phyloP scores from a whole-genome alignment of 148 eudicot species.

The Rhododendron vialii region DNA sequence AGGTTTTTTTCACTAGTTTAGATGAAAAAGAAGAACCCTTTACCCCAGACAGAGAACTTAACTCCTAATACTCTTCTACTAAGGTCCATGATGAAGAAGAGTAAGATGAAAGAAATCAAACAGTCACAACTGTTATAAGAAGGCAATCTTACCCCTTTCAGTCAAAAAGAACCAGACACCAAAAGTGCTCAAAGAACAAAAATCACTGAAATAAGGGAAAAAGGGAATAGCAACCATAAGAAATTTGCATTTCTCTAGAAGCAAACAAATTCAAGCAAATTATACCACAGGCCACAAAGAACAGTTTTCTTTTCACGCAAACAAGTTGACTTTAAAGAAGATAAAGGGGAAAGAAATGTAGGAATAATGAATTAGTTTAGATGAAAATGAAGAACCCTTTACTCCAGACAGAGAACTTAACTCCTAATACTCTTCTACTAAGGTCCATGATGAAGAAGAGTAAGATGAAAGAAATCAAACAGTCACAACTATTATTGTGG shows the following conservation, averaged over 20 bases:
- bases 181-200: constrained; percentile 29
- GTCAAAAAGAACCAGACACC: constrained; percentile 37
- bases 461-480: constrained; percentile 26
- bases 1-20: background rate
- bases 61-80: constrained; percentile 27
- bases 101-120: constrained; percentile 28
- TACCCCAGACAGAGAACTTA: constrained; percentile 40
- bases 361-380: background rate
- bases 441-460: constrained; percentile 44
- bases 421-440: constrained; percentile 27
- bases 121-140: constrained; percentile 18
- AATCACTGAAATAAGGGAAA: constrained; percentile 11
- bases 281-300: too few relatives aligned
- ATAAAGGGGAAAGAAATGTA: too few relatives aligned
- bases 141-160: constrained; percentile 20
- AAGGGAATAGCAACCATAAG: too few relatives aligned
- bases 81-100: constrained; percentile 43
- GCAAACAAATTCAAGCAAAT: too few relatives aligned
- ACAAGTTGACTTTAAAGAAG: too few relatives aligned
- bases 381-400: constrained; percentile 29
- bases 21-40: constrained; percentile 29
- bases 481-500: constrained; percentile 13
- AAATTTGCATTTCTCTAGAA: too few relatives aligned
- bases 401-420: constrained; percentile 41
- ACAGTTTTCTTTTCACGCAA: too few relatives aligned